A percentile compares a stretch with the other conserved stretches of the same genome.
Evolutionary conservation across 2,329 filamentous ascomycete species (phyloP).

Genomic region (Monosporascus sp.): DNA sequence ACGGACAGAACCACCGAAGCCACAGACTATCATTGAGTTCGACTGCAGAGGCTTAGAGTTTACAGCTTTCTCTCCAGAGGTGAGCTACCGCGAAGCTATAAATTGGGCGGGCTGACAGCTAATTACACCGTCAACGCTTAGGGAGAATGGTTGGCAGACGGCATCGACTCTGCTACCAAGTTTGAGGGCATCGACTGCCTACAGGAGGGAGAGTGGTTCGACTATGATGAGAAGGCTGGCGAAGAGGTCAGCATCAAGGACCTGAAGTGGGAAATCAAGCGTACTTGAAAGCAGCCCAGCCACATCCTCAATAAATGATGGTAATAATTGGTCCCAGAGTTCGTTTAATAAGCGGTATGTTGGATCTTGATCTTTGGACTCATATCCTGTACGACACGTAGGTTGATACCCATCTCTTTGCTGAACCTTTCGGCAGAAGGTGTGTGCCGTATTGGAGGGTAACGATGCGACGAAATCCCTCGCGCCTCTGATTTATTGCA

Average conservation of each 20-base stretch:
- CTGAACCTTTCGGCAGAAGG: too few relatives aligned
- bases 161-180: slow-evolving; percentile 72
- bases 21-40: slow-evolving; percentile 78
- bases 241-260: slow-evolving; percentile 93
- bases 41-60: slow-evolving; percentile 95
- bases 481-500: too few relatives aligned
- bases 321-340: too few relatives aligned
- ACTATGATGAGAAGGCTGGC: slow-evolving; percentile 90
- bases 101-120: background rate
- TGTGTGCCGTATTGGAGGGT: too few relatives aligned
- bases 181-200: slow-evolving; percentile 75
- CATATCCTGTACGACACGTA: too few relatives aligned
- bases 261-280: slow-evolving; percentile 77
- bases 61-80: slow-evolving; percentile 83
- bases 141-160: slow-evolving; percentile 88
- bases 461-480: too few relatives aligned
- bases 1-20: slow-evolving; percentile 66
- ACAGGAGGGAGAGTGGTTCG: slow-evolving; percentile 90
- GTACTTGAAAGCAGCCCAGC: slow-evolving; percentile 47
- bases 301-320: background rate
- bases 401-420: too few relatives aligned
- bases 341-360: too few relatives aligned
- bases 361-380: too few relatives aligned
- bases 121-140: slow-evolving; percentile 28
- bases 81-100: slow-evolving; percentile 32